These are phyloP conservation scores for Tolypocladium inflatum DNA, from an alignment of 2,329 filamentous ascomycete genomes.

Conservation along the genomic window DNA sequence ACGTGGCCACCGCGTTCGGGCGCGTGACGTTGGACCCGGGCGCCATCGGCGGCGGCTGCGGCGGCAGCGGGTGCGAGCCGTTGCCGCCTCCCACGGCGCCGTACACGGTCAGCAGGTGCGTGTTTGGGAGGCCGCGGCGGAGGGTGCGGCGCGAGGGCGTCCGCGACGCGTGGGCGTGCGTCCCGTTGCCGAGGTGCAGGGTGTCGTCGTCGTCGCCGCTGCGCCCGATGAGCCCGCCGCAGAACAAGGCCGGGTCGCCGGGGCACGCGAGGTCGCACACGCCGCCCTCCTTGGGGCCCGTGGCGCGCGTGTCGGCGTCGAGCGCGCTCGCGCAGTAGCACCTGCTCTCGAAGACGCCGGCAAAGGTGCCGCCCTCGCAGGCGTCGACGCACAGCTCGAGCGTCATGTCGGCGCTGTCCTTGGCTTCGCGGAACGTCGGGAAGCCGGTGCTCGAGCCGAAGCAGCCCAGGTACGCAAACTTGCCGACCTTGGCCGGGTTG, in stretches of 20 bases:
- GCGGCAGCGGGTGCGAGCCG: constrained; percentile 8
- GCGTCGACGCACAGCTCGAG: constrained; percentile 26
- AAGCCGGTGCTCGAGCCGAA: constrained; percentile 28
- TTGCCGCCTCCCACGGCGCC: constrained; percentile 20
- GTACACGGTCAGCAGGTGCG: constrained; percentile 33
- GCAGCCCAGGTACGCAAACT: constrained; percentile 29
- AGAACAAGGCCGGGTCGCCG: constrained; percentile 27
- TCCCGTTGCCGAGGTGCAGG: neutral
- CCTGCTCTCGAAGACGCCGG: constrained; percentile 27
- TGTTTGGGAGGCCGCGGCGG: constrained; percentile 4
- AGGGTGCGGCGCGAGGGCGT: neutral
- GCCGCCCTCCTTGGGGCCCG: constrained; percentile 7
- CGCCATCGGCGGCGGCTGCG: constrained; percentile 24
- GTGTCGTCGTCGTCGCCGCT: too few relatives aligned
- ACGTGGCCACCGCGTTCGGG: neutral
- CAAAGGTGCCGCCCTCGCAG: constrained; percentile 26
- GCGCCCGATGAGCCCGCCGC: constrained; percentile 27
- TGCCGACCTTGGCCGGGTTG: constrained; percentile 22
- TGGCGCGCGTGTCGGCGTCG: constrained; percentile 27
- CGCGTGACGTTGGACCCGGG: constrained; percentile 7
- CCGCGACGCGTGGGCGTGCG: neutral
- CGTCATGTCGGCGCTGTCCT: constrained; percentile 26
- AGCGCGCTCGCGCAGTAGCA: constrained; percentile 37
- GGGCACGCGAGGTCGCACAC: constrained; percentile 28
- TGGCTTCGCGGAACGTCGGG: constrained; percentile 20